Evolutionary conservation across 2,329 filamentous ascomycete genomes (phyloP), one percentile per base, ranked within the genome.

Genomic region (Cordyceps farinosa): DNA sequence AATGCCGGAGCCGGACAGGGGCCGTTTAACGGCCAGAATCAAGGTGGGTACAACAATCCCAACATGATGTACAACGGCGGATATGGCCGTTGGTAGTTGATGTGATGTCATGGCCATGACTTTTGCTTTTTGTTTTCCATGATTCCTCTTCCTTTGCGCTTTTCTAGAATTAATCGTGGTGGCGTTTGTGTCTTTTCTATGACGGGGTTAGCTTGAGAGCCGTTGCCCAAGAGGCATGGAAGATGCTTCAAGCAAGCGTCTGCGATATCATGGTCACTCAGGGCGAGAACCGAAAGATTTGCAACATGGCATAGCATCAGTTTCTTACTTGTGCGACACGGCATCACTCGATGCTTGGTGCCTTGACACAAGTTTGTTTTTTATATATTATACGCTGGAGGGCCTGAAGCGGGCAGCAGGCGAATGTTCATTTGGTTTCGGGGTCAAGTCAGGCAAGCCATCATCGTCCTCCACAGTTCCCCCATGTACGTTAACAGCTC

Each of bases 41-140:
- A 96, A 94, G 92, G 92, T 95, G 92, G 91, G 90, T 97, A 96
- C 87, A 92, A 90, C 76, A 62, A 55, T n/a, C 85, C 87, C 72
- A 87, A 83, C 78, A 90, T 91, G 86, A 90, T 96, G 85, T 96
- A 96, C 76, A 84, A 84, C 78, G 82, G 85, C 75, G 86, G 85
- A 75, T 87, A 88, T 76, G 81, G 82, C 73, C 83, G 89, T 74
- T 92, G 89, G 89, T 91, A 76, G 72, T 67, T 71, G 51, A 32
- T 47, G 42, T n/a, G 52, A 58, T 55, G 64, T 61, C 51, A 60
- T 64, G 67, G 68, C 64, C 62, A 44, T 65, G 61, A 66, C 58
- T 38, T 52, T 29, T 27, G n/a, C 15, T 38, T 71, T 64, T 59
- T 58, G 61, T 66, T 69, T 65, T 63, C 63, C 52, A 68, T 66